A percentile compares a stretch with the other conserved stretches of the same genome.
phyloP scores from a whole-genome alignment of 495 filamentous ascomycete species.

The Aspergillus asperescens region DNA sequence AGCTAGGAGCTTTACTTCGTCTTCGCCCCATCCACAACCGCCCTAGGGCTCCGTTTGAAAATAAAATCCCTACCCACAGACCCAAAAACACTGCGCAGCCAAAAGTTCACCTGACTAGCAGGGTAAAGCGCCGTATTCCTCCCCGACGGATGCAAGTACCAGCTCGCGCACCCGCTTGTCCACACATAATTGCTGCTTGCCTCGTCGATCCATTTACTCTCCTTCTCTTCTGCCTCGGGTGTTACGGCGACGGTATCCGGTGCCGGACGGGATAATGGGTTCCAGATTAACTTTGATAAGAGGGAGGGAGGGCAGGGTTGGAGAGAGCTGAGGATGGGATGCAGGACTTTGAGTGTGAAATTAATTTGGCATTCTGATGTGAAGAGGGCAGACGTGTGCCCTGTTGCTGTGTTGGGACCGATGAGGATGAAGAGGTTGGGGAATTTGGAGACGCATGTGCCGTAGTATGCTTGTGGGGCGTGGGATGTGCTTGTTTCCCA shows the following conservation, averaged over 20 bases:
- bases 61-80: constrained; percentile 13
- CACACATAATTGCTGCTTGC: constrained; percentile 18
- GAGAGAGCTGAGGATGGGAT: neutral
- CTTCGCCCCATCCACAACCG: neutral
- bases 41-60: neutral
- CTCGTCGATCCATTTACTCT: constrained; percentile 7
- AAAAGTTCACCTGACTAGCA: constrained; percentile 20
- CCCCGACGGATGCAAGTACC: constrained; percentile 19
- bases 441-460: constrained; percentile 49
- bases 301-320: neutral
- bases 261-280: constrained; percentile 5
- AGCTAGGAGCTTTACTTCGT: too few species aligned
- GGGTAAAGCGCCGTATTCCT: constrained; percentile 23
- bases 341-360: constrained; percentile 29
- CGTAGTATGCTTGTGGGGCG: constrained; percentile 46
- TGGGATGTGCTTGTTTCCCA: constrained; percentile 39
- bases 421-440: constrained; percentile 55
- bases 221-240: constrained; percentile 14
- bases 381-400: constrained; percentile 47
- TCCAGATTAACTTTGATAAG: neutral
- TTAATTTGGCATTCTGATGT: constrained; percentile 47
- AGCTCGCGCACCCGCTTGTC: constrained; percentile 20
- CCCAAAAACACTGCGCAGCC: constrained; percentile 14
- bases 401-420: constrained; percentile 52
- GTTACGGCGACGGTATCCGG: constrained; percentile 20